Conservation (phyloP, 1,284 basidiomycete genomes). For the Sporisorium graminicola region DNA sequence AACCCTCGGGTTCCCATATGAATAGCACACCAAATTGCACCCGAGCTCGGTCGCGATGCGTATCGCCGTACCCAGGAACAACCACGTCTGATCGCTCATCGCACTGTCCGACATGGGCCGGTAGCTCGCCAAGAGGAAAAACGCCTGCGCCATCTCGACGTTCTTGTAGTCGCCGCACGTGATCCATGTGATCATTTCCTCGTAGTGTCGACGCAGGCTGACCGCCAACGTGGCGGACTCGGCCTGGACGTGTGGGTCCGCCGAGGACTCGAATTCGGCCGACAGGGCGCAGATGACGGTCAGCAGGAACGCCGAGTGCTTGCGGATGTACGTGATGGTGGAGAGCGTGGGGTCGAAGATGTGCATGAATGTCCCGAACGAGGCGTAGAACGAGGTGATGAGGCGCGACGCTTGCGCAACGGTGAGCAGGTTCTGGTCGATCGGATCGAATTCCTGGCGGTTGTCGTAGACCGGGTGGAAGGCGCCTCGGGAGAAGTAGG, state of each 20-base stretch:
- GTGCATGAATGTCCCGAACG: slow-evolving; percentile 46
- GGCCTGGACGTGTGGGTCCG: neutral
- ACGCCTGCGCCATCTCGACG: slow-evolving; percentile 56
- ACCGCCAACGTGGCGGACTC: slow-evolving; percentile 21
- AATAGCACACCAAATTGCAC: slow-evolving; percentile 45
- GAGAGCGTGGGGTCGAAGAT: slow-evolving; percentile 52
- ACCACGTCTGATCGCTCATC: slow-evolving; percentile 50
- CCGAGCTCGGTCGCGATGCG: slow-evolving; percentile 52
- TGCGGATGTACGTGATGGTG: slow-evolving; percentile 46
- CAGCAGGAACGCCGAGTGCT: slow-evolving; percentile 46
- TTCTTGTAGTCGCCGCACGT: slow-evolving; percentile 43
- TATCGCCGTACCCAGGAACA: slow-evolving; percentile 40
- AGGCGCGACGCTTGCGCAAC: slow-evolving; percentile 24
- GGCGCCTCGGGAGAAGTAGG: slow-evolving; percentile 49
- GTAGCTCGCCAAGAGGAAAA: slow-evolving; percentile 39
- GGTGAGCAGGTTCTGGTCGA: slow-evolving; percentile 36
- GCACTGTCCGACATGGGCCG: slow-evolving; percentile 34
- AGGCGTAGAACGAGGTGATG: slow-evolving; percentile 30
- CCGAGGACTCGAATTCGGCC: slow-evolving; percentile 29
- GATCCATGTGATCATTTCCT: slow-evolving; percentile 34
- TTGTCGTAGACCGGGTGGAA: slow-evolving; percentile 56
- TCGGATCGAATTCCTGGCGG: slow-evolving; percentile 40
- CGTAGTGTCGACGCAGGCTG: slow-evolving; percentile 22
- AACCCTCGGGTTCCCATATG: slow-evolving; percentile 10
- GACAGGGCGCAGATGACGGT: slow-evolving; percentile 42